Evolutionary conservation across 83 land plant species (phyloP).

Genomic region (Picea abies): DNA sequence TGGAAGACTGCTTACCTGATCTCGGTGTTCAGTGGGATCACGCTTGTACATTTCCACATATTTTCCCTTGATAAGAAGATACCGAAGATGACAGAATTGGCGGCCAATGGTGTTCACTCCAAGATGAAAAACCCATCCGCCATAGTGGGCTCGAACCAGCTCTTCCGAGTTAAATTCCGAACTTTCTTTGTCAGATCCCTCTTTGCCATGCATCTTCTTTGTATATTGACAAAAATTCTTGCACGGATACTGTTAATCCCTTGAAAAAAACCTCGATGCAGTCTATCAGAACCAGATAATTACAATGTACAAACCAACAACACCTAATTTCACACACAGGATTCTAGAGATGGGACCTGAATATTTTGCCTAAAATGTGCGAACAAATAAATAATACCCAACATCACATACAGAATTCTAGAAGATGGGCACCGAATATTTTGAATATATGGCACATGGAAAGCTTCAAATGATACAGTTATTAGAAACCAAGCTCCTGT

Average conservation of each 20-base stretch:
- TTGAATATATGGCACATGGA: no score
- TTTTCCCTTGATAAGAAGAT: slow-evolving; percentile 68
- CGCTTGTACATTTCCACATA: slow-evolving; percentile 84
- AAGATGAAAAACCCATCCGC: slow-evolving; percentile 94
- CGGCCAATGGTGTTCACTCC: slow-evolving; percentile 83
- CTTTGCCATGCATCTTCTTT: neutral
- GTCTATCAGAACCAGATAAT: neutral
- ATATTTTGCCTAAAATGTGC: no score
- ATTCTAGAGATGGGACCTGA: no score
- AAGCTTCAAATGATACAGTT: no score
- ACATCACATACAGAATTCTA: no score
- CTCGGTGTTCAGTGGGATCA: slow-evolving; percentile 62
- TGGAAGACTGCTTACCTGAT: slow-evolving; percentile 42
- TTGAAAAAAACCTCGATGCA: neutral
- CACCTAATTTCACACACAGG: neutral
- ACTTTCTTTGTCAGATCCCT: slow-evolving; percentile 12
- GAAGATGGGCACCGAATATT: no score
- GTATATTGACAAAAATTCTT: neutral
- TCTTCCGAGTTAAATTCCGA: slow-evolving; percentile 4
- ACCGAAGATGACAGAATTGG: slow-evolving; percentile 84
- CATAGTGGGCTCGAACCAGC: slow-evolving; percentile 34
- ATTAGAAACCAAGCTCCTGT: no score
- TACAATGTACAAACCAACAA: neutral
- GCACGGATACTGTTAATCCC: neutral
- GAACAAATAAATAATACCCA: no score